Evolutionary conservation across 2,329 filamentous ascomycete species (phyloP).

Genomic region (Penicillium rolfsii): DNA sequence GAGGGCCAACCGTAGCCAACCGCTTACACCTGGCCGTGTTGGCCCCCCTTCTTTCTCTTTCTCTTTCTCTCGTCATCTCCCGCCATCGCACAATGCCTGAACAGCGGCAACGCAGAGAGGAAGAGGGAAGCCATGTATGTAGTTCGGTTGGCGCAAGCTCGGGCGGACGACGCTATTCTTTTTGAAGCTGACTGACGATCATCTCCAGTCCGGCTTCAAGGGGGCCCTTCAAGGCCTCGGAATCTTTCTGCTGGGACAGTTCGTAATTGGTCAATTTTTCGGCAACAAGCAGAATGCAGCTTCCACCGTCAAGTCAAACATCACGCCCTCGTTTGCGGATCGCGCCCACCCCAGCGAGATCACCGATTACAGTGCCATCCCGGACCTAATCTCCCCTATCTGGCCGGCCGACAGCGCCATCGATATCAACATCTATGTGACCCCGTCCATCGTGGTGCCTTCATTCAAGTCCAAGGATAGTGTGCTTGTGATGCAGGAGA

Average conservation of each 20-base stretch:
- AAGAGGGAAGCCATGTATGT: conserved; percentile 38
- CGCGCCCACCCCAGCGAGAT: conserved; percentile 58
- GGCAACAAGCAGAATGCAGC: conserved; percentile 41
- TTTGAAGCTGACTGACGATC: conserved; percentile 27
- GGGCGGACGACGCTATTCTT: not conserved
- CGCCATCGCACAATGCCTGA: conserved; percentile 47
- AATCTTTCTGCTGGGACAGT: conserved; percentile 64
- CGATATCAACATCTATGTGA: conserved; percentile 84
- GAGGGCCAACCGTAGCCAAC: conserved; percentile 18
- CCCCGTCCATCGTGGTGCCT: conserved; percentile 70
- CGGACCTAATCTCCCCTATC: conserved; percentile 77
- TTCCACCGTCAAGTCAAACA: conserved; percentile 28
- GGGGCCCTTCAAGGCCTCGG: conserved; percentile 58
- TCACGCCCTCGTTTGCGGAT: conserved; percentile 66
- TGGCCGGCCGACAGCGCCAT: conserved; percentile 79
- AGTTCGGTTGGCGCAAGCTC: not conserved
- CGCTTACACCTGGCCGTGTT: conserved; percentile 13
- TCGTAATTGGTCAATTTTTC: conserved; percentile 60
- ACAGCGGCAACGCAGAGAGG: conserved; percentile 42
- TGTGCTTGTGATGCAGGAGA: conserved; percentile 76
- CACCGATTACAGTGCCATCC: conserved; percentile 53
- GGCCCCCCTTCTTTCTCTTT: conserved; percentile 18
- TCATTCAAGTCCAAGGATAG: conserved; percentile 66
- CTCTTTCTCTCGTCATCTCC: conserved; percentile 19
- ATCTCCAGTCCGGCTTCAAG: conserved; percentile 45